Evolutionary conservation across 805 yeast species (phyloP).

Genomic region (Schwanniomyces yamadae): DNA sequence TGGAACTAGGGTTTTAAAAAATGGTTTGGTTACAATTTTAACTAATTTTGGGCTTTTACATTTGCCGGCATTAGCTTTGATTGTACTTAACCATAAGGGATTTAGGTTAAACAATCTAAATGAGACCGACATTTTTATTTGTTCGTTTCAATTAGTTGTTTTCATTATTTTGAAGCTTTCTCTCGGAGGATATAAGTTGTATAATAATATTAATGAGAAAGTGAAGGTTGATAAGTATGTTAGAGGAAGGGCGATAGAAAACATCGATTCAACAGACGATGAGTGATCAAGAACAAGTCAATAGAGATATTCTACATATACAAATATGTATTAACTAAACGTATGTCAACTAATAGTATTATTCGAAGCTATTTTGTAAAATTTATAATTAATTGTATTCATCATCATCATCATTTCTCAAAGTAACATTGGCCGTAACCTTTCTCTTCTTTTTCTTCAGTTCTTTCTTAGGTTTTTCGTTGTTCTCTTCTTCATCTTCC

Average conservation of each 20-base stretch:
- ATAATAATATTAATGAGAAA: slow-evolving; percentile 33
- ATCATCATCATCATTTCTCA: slow-evolving; percentile 2
- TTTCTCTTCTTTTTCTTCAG: slow-evolving; percentile 9
- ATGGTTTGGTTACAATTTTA: slow-evolving; percentile 12
- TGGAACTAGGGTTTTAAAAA: slow-evolving; percentile 8
- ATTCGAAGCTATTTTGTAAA: no score
- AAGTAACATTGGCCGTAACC: slow-evolving; percentile 6
- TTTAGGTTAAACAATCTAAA: slow-evolving; percentile 1
- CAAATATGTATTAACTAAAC: no score
- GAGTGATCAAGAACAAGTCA: neutral
- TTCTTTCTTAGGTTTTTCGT: slow-evolving; percentile 6
- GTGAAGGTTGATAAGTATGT: slow-evolving; percentile 61
- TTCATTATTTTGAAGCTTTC: slow-evolving; percentile 12
- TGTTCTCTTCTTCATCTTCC: slow-evolving; percentile 9
- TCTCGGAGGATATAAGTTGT: slow-evolving; percentile 10
- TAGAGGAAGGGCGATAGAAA: slow-evolving; percentile 55
- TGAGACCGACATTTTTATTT: slow-evolving; percentile 10
- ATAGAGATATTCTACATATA: no score
- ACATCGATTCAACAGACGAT: slow-evolving; percentile 19
- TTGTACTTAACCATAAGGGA: slow-evolving; percentile 3
- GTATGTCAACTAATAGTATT: no score
- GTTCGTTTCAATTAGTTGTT: slow-evolving; percentile 10
- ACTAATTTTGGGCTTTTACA: slow-evolving; percentile 13
- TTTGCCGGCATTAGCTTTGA: slow-evolving; percentile 9
- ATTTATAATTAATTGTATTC: no score